Percentiles rank a stretch among this genome's conserved stretches.
phyloP scores from a whole-genome alignment of 1,284 basidiomycete genomes.

The Amylostereum areolatum region DNA sequence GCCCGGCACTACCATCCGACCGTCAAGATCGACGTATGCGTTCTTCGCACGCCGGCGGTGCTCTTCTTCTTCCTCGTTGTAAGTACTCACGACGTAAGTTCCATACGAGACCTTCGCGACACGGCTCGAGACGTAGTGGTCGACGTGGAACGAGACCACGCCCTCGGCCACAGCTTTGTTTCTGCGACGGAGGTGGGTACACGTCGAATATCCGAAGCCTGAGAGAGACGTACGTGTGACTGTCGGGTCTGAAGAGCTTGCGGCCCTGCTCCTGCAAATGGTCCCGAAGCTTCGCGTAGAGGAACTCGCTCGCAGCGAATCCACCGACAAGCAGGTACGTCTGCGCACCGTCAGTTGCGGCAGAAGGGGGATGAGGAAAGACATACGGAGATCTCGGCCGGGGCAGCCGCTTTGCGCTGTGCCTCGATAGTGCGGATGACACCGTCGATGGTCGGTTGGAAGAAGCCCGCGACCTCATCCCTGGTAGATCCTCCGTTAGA shows the following conservation, averaged over 20 bases:
- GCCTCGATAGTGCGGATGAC: conserved; percentile 32
- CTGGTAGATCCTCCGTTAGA: conserved; percentile 16
- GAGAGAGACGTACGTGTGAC: conserved; percentile 29
- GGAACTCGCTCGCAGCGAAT: conserved; percentile 45
- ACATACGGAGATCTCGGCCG: conserved; percentile 24
- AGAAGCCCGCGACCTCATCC: conserved; percentile 35
- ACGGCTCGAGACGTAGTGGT: conserved; percentile 41
- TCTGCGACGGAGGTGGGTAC: no score
- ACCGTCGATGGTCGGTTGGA: conserved; percentile 26
- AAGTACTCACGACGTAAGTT: no score
- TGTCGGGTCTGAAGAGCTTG: conserved; percentile 30
- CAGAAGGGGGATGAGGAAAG: background rate
- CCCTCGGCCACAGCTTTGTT: conserved; percentile 55
- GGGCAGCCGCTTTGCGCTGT: conserved; percentile 17
- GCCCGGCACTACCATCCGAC: no score
- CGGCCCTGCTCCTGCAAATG: conserved; percentile 24
- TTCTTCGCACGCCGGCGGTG: no score
- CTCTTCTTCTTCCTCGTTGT: no score
- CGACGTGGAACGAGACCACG: conserved; percentile 44
- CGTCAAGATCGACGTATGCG: no score
- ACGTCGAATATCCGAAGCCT: background rate
- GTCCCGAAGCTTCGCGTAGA: conserved; percentile 31
- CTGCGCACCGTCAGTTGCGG: conserved; percentile 17
- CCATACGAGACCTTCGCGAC: conserved; percentile 39
- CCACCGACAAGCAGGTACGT: conserved; percentile 36